phyloP scores from a whole-genome alignment of 148 eudicot species.

The Cornus controversa region DNA sequence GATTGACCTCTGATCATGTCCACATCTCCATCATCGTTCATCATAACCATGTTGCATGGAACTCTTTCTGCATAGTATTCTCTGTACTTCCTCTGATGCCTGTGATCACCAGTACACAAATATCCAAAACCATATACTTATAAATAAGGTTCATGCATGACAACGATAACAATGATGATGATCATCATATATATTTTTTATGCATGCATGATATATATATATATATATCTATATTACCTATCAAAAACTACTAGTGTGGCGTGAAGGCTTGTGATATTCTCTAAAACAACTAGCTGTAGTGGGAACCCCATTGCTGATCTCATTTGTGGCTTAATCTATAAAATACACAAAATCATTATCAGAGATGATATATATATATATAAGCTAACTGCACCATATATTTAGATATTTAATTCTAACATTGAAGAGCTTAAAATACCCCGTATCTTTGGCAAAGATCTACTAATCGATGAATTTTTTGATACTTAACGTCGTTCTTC shows the following conservation, averaged over 20 bases:
- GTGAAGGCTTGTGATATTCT: constrained; percentile 27
- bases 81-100: constrained; percentile 34
- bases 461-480: constrained; percentile 17
- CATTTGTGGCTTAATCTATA: constrained; percentile 26
- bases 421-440: constrained; percentile 11
- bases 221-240: constrained; percentile 16
- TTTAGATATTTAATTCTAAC: neutral
- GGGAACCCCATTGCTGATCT: constrained; percentile 36
- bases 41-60: constrained; percentile 26
- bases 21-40: constrained; percentile 37
- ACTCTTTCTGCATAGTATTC: constrained; percentile 34
- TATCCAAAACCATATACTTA: neutral
- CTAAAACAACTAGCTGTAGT: constrained; percentile 17
- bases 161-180: no score
- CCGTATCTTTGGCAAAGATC: constrained; percentile 27
- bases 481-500: constrained; percentile 25
- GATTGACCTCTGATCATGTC: constrained; percentile 15
- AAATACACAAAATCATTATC: neutral
- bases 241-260: constrained; percentile 28
- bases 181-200: no score
- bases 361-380: no score
- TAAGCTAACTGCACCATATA: neutral
- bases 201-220: neutral
- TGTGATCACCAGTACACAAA: neutral
- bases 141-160: neutral